phyloP scores from a whole-genome alignment of 495 filamentous ascomycete genomes.

The Aspergillus cristatus region DNA sequence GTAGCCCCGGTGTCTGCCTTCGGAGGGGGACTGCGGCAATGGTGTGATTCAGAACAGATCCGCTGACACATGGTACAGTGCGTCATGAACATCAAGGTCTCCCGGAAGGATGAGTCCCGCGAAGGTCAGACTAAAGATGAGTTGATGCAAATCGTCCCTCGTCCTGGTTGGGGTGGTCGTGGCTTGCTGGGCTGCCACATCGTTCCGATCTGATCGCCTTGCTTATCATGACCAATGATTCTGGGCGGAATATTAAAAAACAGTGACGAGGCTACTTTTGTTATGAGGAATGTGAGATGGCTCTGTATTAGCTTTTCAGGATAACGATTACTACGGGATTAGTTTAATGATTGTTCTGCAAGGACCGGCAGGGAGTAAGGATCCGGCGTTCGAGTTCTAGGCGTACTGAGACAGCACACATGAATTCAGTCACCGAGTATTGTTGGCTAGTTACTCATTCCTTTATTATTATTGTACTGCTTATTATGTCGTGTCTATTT shows the following conservation, averaged over 20 bases:
- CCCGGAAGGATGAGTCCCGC: slow-evolving; percentile 37
- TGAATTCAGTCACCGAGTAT: no score
- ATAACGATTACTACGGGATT: background rate
- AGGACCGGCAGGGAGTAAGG: slow-evolving; percentile 3
- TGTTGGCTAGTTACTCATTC: no score
- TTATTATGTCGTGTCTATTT: no score
- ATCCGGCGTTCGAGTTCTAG: background rate
- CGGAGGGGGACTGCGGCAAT: no score
- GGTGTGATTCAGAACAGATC: background rate
- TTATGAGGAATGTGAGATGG: slow-evolving; percentile 13
- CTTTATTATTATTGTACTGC: no score
- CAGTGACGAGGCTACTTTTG: background rate
- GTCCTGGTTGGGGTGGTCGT: slow-evolving; percentile 76
- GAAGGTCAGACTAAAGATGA: slow-evolving; percentile 44
- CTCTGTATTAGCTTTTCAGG: slow-evolving; percentile 3
- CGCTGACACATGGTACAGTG: slow-evolving; percentile 31
- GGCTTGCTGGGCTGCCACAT: slow-evolving; percentile 86
- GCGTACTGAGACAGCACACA: background rate
- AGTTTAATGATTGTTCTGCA: background rate
- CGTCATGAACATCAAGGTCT: slow-evolving; percentile 60
- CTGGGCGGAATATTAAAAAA: background rate
- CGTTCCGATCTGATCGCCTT: slow-evolving; percentile 47
- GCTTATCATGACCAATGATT: background rate
- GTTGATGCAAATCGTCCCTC: slow-evolving; percentile 60
- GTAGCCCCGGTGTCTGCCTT: slow-evolving; percentile 17